Evolutionary conservation across 108 stramenopile species (phyloP), one percentile per base, ranked within the genome.

Genomic region (Discostella pseudostelligera): DNA sequence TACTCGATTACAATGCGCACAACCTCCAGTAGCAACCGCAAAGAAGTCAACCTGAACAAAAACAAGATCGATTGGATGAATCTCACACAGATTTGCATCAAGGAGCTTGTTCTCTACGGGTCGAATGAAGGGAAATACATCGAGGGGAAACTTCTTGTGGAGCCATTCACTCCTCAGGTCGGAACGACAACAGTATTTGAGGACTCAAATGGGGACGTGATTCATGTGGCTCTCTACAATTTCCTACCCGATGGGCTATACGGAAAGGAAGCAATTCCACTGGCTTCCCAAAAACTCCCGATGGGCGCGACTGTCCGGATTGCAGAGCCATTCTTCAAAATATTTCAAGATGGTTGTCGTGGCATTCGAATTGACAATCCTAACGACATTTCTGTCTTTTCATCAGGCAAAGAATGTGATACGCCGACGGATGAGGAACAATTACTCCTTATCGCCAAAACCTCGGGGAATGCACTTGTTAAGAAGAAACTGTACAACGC

Each of bases 281-380:
- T 49, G 48, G 48, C 48, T 49, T 24, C 20, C 17, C 2, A 9
- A 3, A 49, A 49, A 8, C 11, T 49, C 24, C 48, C 48, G 3
- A 49, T 16, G 48, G 48, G 48, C 22, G 11, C 17, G 11, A 22
- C 24, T 22, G 21, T 49, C 20, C 48, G 48, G 9, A 49, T 49
- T 49, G 48, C 48, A 49, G 64, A 65, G 39, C 64, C 64, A 9
- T 65, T 65, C 20, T 21, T 32, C 13, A 65, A 65, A 19, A 40
- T 65, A 17, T 53, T 50, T 56, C n/a, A 21, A 17, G 64, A 65
- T 53, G 64, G 64, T 51, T 21, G 49, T 22, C 32, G 25, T 35
- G 64, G 64, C 9, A 65, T 65, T 53, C 16, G 64, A 17, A 53
- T 65, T 22, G 64, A 65, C 50, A 28, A 65, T 53, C 64, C 64